Evolutionary conservation across 2,329 filamentous ascomycete species (phyloP), one percentile per base, ranked within the genome.

Genomic region (Cordyceps javanica): DNA sequence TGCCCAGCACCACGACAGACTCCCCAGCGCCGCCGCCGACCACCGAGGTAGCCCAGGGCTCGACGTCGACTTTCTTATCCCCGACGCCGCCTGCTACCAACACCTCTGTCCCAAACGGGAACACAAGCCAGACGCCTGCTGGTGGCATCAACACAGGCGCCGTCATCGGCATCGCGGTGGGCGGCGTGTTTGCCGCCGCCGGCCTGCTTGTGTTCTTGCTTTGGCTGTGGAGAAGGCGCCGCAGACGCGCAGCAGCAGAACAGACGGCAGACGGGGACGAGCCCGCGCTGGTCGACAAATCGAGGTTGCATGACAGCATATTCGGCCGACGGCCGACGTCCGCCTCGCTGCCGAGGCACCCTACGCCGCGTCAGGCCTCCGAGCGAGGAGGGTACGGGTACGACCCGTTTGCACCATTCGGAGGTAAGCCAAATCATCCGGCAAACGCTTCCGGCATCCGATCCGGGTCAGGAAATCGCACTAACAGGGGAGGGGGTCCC

Each of bases 381-480:
- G 21, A 16, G 3, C 36, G n/a, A 11, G 46, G 55, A 8, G n/a
- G n/a, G n/a, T 57, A 57, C 38, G 46, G 55, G 9, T 52, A 57
- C 44, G 74, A 76, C 53, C 70, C 75, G 2, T 77, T 78, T 63
- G 74, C 72, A 2, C 70, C 73, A 11, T 77, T 77, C 67, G 74
- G 75, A 69, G 76, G 77, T 77, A 64, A 68, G 60, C 38, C 53
- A 38, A 16, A 19, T 9, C 0, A 28, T 48, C 13, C 7, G 3
- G 28, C 14, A 34, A 23, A n/a, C n/a, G n/a, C n/a, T n/a, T n/a
- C n/a, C n/a, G n/a, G n/a, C n/a, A n/a, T n/a, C n/a, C n/a, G n/a
- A n/a, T n/a, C n/a, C n/a, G n/a, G n/a, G n/a, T n/a, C n/a, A n/a
- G n/a, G n/a, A n/a, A n/a, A n/a, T n/a, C n/a, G n/a, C n/a, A n/a